Evolutionary conservation across 164 flowering plant species (phyloP).

Genomic region (Piper longum): DNA sequence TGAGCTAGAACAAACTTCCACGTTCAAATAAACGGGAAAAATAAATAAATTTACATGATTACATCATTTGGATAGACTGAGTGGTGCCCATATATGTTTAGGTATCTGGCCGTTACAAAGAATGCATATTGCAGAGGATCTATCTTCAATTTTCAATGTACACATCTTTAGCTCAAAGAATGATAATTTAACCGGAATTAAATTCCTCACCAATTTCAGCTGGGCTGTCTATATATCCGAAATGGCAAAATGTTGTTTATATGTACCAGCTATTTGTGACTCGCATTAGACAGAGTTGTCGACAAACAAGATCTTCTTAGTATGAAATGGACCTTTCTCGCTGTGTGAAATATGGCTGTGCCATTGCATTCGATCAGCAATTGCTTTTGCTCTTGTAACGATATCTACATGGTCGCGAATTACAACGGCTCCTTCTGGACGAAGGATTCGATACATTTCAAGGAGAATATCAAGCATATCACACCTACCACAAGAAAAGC

Average conservation of each 20-base stretch:
- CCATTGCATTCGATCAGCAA: conserved; percentile 36
- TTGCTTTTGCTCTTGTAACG: conserved; percentile 23
- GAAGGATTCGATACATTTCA: conserved; percentile 48
- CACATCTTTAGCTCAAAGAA: not conserved
- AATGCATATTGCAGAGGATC: not conserved
- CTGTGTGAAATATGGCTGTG: conserved; percentile 24
- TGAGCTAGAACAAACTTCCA: too few relatives aligned
- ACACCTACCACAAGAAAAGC: conserved; percentile 20
- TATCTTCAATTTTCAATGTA: not conserved
- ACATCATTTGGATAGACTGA: too few relatives aligned
- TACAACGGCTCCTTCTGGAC: conserved; percentile 41
- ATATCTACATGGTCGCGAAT: conserved; percentile 41
- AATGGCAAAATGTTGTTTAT: not conserved
- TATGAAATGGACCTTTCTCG: conserved; percentile 31
- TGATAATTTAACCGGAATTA: not conserved
- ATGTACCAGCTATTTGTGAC: not conserved
- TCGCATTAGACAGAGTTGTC: conserved; percentile 17
- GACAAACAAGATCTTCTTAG: conserved; percentile 36
- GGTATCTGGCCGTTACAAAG: not conserved
- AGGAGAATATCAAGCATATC: conserved; percentile 34
- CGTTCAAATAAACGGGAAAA: too few relatives aligned
- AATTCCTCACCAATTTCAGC: not conserved
- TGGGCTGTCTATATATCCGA: not conserved
- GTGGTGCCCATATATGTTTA: too few relatives aligned
- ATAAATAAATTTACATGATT: too few relatives aligned